Evolutionary conservation across 176 grass and related monocot species (phyloP).

Genomic region (Bonia amplexicaulis): DNA sequence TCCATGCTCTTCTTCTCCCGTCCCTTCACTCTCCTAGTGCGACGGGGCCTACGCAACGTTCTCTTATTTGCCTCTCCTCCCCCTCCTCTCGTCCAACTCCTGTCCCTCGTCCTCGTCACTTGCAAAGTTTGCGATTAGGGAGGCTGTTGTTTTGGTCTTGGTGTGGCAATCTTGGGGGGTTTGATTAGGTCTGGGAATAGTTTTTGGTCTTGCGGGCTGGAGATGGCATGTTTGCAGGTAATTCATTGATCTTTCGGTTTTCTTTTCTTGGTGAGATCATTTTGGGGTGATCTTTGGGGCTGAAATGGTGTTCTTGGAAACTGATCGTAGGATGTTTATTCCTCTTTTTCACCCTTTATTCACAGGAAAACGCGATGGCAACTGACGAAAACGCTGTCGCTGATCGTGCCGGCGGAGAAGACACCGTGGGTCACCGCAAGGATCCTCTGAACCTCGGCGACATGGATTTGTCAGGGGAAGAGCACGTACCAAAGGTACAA

Average conservation of each 20-base stretch:
- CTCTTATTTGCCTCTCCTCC: background rate
- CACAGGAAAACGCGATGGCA: constrained; percentile 23
- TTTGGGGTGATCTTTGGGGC: background rate
- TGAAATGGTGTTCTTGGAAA: too few species aligned
- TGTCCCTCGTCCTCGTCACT: background rate
- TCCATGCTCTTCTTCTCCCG: constrained; percentile 52
- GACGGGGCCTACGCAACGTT: constrained; percentile 25
- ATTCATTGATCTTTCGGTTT: background rate
- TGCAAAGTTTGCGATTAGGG: background rate
- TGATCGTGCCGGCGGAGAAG: background rate
- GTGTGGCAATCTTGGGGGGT: background rate
- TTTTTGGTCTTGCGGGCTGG: background rate
- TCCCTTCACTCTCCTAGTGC: background rate
- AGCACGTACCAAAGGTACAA: constrained; percentile 56
- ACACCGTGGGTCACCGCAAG: background rate
- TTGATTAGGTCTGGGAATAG: background rate
- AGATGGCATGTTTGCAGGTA: constrained; percentile 28
- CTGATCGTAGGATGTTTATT: background rate
- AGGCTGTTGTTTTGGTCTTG: background rate
- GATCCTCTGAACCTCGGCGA: background rate
- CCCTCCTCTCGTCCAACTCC: background rate
- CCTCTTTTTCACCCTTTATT: too few species aligned
- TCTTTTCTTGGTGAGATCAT: background rate
- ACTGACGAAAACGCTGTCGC: constrained; percentile 9
- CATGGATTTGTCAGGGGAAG: constrained; percentile 47